Percentiles rank a stretch among this genome's conserved stretches.
phyloP scores from a whole-genome alignment of 2,329 filamentous ascomycete genomes.

The Niveomyces coronatus region DNA sequence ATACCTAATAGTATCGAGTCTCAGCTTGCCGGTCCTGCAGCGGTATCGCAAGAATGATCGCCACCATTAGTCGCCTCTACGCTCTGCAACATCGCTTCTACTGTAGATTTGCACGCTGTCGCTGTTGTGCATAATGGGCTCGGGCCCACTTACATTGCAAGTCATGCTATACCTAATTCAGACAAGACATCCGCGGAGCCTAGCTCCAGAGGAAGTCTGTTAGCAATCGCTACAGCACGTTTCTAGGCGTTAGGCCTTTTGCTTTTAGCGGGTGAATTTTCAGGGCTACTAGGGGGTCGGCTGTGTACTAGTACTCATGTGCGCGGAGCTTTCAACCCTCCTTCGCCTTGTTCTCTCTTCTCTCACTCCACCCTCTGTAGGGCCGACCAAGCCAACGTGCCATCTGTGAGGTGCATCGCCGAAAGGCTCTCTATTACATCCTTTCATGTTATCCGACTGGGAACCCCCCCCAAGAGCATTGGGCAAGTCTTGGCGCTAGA shows the following conservation, averaged over 20 bases:
- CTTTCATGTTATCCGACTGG: not conserved
- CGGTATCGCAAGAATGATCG: too few species aligned
- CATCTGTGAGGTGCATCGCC: too few species aligned
- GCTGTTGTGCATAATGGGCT: not conserved
- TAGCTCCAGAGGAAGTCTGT: not conserved
- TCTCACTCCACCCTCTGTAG: not conserved
- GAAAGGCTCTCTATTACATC: not conserved
- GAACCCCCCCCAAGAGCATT: too few species aligned
- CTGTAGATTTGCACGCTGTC: not conserved
- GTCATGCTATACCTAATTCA: not conserved
- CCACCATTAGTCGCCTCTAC: not conserved
- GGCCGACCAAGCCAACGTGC: too few species aligned
- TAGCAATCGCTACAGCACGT: not conserved
- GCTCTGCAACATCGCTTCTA: not conserved
- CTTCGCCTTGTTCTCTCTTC: not conserved
- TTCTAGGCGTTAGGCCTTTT: not conserved
- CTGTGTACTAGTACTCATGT: not conserved
- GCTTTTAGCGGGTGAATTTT: not conserved
- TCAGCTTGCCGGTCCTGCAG: too few species aligned
- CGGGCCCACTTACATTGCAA: not conserved
- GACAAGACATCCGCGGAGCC: not conserved
- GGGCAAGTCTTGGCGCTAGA: too few species aligned
- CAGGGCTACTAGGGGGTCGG: not conserved
- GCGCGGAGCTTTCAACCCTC: not conserved
- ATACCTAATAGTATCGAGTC: too few species aligned